These are phyloP conservation scores for Heterobasidion annosum DNA, from an alignment of 1,284 basidiomycete genomes.

Conservation along the genomic window DNA sequence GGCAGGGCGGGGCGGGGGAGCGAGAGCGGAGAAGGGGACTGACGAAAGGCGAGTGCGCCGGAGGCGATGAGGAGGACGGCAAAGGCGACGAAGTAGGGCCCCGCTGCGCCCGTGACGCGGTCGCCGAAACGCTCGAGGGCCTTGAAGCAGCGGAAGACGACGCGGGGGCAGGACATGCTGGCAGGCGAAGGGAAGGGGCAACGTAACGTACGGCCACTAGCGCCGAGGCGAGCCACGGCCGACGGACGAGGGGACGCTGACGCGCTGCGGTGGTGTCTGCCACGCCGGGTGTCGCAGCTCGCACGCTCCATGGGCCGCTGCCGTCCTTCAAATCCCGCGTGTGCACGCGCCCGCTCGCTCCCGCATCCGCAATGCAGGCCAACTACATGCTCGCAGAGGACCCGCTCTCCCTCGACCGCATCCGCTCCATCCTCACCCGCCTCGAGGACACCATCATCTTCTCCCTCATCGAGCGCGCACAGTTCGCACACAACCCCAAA, in stretches of 20 bases:
- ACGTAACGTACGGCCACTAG: not conserved
- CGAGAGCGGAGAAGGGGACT: constrained; percentile 21
- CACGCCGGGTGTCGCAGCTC: too few relatives aligned
- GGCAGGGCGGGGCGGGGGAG: not conserved
- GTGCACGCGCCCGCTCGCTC: too few relatives aligned
- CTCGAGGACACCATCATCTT: constrained; percentile 99
- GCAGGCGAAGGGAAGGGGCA: not conserved
- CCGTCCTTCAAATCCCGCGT: not conserved
- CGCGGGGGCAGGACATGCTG: constrained; percentile 38
- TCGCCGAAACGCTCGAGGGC: constrained; percentile 72
- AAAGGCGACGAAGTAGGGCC: constrained; percentile 80
- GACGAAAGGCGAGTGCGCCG: constrained; percentile 79
- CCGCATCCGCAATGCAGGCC: constrained; percentile 37
- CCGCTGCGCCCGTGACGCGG: constrained; percentile 80
- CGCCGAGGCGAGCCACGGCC: not conserved
- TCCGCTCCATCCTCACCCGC: constrained; percentile 80
- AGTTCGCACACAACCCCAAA: constrained; percentile 90
- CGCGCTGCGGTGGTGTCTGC: too few relatives aligned
- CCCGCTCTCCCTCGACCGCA: constrained; percentile 79
- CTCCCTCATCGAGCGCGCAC: constrained; percentile 90
- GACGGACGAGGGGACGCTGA: not conserved
- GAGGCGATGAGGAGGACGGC: constrained; percentile 64
- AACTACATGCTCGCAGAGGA: constrained; percentile 68
- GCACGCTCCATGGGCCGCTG: not conserved
- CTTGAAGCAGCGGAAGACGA: constrained; percentile 83